Conservation (phyloP, 192 early-diverging fungal genomes). For the Gaertneriomyces semiglobifer region DNA sequence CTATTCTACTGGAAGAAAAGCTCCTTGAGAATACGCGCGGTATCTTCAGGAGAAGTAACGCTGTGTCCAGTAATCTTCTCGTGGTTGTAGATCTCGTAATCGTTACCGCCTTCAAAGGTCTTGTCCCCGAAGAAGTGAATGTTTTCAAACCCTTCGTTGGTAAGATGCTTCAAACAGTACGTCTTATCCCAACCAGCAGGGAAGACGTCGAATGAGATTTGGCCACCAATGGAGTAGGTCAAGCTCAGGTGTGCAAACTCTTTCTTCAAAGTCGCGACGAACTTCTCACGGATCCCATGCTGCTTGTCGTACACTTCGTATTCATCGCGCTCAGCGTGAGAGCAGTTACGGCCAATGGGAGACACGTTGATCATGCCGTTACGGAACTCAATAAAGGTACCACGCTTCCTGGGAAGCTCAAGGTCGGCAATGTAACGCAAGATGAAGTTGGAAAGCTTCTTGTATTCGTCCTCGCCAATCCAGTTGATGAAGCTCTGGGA, state of each 20-base stretch:
- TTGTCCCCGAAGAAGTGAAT: conserved; percentile 99
- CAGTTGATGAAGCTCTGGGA: conserved; percentile 85
- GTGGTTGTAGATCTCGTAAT: conserved; percentile 94
- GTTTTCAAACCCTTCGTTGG: conserved; percentile 78
- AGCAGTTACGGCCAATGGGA: conserved; percentile 94
- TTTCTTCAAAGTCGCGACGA: conserved; percentile 75
- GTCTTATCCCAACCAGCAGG: conserved; percentile 99
- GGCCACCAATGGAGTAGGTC: conserved; percentile 96
- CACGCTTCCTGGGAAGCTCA: conserved; percentile 91
- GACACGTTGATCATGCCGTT: conserved; percentile 99
- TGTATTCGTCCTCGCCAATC: conserved; percentile 91
- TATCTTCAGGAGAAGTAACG: conserved; percentile 82
- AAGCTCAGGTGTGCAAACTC: conserved; percentile 82
- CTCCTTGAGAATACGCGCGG: conserved; percentile 74
- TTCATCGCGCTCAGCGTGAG: conserved; percentile 80
- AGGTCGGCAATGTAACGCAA: conserved; percentile 93
- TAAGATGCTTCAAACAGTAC: conserved; percentile 88
- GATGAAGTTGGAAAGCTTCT: conserved; percentile 87
- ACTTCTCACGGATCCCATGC: conserved; percentile 79
- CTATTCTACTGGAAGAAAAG: conserved; percentile 52
- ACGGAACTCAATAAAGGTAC: conserved; percentile 97
- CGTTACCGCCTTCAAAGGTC: conserved; percentile 95
- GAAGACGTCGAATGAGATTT: conserved; percentile 99
- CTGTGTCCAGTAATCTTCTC: conserved; percentile 76
- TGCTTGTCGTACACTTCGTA: conserved; percentile 88